Percentiles rank a stretch among this genome's conserved stretches.
phyloP scores from a whole-genome alignment of 345 rosid species.

The Microthlaspi erraticum region DNA sequence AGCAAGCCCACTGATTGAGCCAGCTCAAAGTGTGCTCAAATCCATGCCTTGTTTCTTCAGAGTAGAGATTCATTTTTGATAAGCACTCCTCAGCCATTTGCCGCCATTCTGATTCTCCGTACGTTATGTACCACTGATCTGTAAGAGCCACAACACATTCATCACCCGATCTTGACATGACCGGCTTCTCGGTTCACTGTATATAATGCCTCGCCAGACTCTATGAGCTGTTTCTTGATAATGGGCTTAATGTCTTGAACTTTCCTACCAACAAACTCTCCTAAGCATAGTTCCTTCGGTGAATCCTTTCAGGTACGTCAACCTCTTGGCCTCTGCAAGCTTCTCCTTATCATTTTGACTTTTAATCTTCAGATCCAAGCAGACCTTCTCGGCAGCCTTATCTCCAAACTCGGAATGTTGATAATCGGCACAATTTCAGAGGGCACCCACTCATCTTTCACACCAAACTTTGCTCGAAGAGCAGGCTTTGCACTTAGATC shows the following conservation, averaged over 20 bases:
- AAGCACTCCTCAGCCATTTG: conserved; percentile 79
- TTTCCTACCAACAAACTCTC: conserved; percentile 70
- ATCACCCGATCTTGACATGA: conserved; percentile 94
- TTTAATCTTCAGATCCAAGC: conserved; percentile 77
- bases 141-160: conserved; percentile 98
- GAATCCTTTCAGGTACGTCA: conserved; percentile 86
- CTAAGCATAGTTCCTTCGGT: conserved; percentile 85
- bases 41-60: conserved; percentile 81
- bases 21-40: conserved; percentile 93
- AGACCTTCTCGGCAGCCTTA: conserved; percentile 82
- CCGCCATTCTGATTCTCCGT: conserved; percentile 89
- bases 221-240: conserved; percentile 68
- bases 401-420: no score
- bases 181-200: conserved; percentile 93
- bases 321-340: conserved; percentile 89
- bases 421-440: no score
- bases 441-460: no score
- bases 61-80: conserved; percentile 73
- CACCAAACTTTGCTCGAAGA: no score
- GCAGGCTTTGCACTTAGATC: no score
- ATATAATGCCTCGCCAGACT: conserved; percentile 74
- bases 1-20: conserved; percentile 99
- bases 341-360: conserved; percentile 95
- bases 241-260: conserved; percentile 80
- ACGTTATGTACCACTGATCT: conserved; percentile 94